A percentile compares a stretch with the other conserved stretches of the same genome.
phyloP scores from a whole-genome alignment of 129 eudicot genomes.

The Calendula officinalis region DNA sequence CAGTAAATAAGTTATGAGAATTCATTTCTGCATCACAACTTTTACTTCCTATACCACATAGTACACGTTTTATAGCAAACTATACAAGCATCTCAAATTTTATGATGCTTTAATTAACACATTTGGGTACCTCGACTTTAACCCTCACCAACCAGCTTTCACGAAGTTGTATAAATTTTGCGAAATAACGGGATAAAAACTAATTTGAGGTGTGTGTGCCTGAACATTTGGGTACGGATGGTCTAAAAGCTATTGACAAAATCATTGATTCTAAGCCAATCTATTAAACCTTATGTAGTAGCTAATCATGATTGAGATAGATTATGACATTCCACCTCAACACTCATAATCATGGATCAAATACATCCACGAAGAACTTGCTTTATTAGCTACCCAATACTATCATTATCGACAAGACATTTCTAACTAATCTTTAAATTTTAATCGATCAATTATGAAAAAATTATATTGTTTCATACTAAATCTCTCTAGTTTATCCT shows the following conservation, averaged over 20 bases:
- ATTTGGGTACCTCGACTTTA: not conserved
- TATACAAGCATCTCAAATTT: too few species aligned
- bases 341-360: conserved; percentile 15
- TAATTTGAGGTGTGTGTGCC: not conserved
- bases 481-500: too few species aligned
- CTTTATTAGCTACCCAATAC: conserved; percentile 25
- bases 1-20: too few species aligned
- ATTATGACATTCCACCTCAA: conserved; percentile 31
- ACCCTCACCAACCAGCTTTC: not conserved
- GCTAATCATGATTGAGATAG: conserved; percentile 18
- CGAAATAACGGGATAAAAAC: not conserved
- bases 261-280: conserved; percentile 20
- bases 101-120: not conserved
- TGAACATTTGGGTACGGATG: conserved; percentile 9
- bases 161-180: not conserved
- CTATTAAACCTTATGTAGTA: conserved; percentile 5
- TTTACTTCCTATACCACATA: too few species aligned
- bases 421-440: conserved; percentile 13
- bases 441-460: too few species aligned
- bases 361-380: conserved; percentile 27
- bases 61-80: too few species aligned
- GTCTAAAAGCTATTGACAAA: conserved; percentile 14
- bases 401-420: conserved; percentile 16
- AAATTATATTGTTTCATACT: not conserved
- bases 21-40: too few species aligned